Base-by-base conservation (phyloP, 2,329 filamentous ascomycete species). In the Magnaporthiopsis rhizophila region DNA sequence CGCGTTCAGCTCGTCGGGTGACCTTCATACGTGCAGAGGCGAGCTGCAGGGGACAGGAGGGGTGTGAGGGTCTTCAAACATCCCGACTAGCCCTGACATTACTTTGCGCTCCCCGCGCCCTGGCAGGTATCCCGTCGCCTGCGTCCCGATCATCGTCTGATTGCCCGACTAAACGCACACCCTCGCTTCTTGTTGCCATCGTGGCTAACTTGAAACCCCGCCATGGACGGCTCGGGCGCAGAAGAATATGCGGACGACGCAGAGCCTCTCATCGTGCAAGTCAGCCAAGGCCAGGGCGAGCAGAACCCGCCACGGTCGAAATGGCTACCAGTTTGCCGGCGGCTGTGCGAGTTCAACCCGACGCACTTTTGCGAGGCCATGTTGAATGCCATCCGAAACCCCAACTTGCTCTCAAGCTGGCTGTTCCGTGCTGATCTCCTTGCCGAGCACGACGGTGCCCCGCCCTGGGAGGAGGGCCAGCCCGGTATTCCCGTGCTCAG, bases 401-500 rank as follows among this genome's bases (percentile, higher is more conserved):
- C 91, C 0, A 94, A 95, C 68, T 80, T 92, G 74, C 92, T 91
- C 68, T 90, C 89, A 0, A 86, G 83, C 21, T 90, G 89, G 82
- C 80, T 95, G 1, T 91, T 92, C 70, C 85, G 91, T 36, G 91
- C 90, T 60, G 90, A 95, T 70, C 86, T 94, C 32, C 80, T 90
- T 32, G 82, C 85, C 65, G 83, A 88, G 68, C 45, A 53, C 13
- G n/a, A 21, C 45, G 45, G 18, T 21, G 21, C 45, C 45, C 45
- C 74, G 53, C 73, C 75, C 30, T 70, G 71, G 2, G 60, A 21
- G 21, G 59, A 60, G 21, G 34, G 8, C 15, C 63, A 61, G 36
- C 74, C 75, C 28, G 67, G 69, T 62, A 75, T 83, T 11, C 74
- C 81, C 50, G 75, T 78, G 59, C 83, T 88, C 67, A 69, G 68